These are phyloP conservation scores for Abrus pulchellus DNA, from an alignment of 306 rosid species.

Conservation along the genomic window DNA sequence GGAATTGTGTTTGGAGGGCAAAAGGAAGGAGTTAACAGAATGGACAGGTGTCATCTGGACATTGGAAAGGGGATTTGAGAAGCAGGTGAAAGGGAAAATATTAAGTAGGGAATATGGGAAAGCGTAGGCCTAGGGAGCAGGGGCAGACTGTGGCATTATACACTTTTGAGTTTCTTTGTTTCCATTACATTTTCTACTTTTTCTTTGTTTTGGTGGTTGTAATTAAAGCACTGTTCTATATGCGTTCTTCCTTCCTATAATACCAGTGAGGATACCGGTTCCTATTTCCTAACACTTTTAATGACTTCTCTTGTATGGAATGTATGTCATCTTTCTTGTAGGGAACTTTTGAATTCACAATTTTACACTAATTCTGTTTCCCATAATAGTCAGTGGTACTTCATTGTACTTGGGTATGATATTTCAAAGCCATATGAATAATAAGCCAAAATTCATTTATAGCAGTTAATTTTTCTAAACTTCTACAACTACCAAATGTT, in stretches of 20 bases:
- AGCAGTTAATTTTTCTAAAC: not conserved
- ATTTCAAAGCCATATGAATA: constrained; percentile 3
- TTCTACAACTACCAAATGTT: constrained; percentile 8
- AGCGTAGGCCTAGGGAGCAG: not conserved
- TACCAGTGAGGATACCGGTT: not conserved
- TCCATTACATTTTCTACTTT: not conserved
- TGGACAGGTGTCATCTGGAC: constrained; percentile 2
- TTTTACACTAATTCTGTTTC: not conserved
- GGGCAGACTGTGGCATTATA: not conserved
- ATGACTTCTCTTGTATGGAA: not conserved
- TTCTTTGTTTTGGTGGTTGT: not conserved
- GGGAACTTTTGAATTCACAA: constrained; percentile 33
- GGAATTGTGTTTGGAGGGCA: not conserved
- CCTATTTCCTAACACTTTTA: not conserved
- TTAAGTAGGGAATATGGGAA: not conserved
- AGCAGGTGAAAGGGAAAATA: not conserved
- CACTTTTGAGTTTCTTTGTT: not conserved
- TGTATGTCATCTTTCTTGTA: not conserved
- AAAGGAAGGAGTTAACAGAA: not conserved
- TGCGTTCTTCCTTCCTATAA: not conserved
- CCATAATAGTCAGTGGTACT: not conserved
- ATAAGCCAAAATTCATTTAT: constrained; percentile 6
- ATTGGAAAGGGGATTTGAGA: not conserved
- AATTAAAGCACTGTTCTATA: not conserved
- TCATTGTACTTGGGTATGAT: not conserved